Evolutionary conservation across 345 rosid species (phyloP), one percentile per base, ranked within the genome.

Genomic region (Citropsis articulata): DNA sequence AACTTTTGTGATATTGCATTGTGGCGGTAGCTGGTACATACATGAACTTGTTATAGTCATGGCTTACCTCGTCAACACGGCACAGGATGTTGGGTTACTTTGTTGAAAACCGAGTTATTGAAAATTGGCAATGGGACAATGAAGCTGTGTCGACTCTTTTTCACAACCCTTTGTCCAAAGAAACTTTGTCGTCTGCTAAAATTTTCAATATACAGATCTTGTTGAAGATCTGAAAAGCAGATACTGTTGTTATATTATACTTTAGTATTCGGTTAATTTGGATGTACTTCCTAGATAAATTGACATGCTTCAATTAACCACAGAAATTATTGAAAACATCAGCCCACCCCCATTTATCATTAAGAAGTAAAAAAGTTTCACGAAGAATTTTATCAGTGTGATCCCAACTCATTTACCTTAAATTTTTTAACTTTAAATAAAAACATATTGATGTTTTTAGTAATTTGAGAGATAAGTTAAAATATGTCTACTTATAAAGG

Each of bases 11-110:
- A 4, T 5, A n/a, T 56, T 56, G 18, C 45, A 72, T 72, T 9
- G 30, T 1, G 63, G 10, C 8, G 42, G 7, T 5, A 8, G 16
- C 40, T 38, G 33, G 1, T 35, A 72, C 5, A 28, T 57, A 18
- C 33, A 33, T 57, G 31, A 72, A 18, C 57, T n/a, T 56, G 33
- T 80, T 12, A 36, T 55, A 14, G 36, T 80, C 8, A 69, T 76
- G 66, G 62, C 31, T 42, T 27, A 40, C 36, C 76, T 76, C 2
- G 53, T 69, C 18, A 72, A 77, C 69, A 12, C 73, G 13, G 42
- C 80, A 4, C 21, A 59, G 0, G 84, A 81, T 60, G 77, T 67
- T 18, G 75, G 77, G 8, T 12, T 77, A 50, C 66, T 81, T 14
- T 9, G 73, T 59, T 19, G 18, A 30, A 5, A 22, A 59, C 5